Evolutionary conservation across 2,329 filamentous ascomycete genomes (phyloP).

Genomic region (Rhexocercosporidium sp.): DNA sequence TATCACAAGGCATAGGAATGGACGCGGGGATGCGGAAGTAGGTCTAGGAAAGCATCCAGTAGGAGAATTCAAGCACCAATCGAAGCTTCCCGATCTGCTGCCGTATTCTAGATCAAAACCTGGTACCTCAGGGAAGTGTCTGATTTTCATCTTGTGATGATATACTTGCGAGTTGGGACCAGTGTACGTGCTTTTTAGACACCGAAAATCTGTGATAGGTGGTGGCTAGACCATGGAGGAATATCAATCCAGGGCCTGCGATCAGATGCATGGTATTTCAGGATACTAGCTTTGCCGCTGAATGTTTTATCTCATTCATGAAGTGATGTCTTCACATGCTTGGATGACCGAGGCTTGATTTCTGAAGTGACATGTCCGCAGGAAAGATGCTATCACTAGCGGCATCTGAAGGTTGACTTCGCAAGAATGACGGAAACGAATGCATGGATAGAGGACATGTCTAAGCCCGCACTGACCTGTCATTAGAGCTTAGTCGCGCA

Average conservation of each 20-base stretch:
- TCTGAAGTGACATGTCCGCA: not conserved
- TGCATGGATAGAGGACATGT: not conserved
- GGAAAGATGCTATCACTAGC: not conserved
- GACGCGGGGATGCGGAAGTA: not conserved
- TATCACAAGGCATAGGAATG: not conserved
- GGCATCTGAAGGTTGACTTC: not conserved
- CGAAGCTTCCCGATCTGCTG: not conserved
- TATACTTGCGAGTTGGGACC: not conserved
- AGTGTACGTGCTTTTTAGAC: not conserved
- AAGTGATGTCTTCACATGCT: not conserved
- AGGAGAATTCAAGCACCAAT: not conserved
- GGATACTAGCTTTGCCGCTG: too few species aligned
- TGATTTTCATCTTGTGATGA: not conserved
- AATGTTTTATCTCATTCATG: too few species aligned
- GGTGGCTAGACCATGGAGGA: not conserved
- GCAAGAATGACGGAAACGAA: not conserved
- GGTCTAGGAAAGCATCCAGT: too few species aligned
- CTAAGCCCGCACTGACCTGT: not conserved
- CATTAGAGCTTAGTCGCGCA: not conserved
- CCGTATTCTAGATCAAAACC: not conserved
- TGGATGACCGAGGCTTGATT: not conserved
- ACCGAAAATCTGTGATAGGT: not conserved
- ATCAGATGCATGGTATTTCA: too few species aligned
- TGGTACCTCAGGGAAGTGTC: too few species aligned
- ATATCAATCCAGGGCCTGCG: not conserved